Evolutionary conservation across 2,329 filamentous ascomycete species (phyloP), one percentile per base, ranked within the genome.

Genomic region (Cytospora leucostoma): DNA sequence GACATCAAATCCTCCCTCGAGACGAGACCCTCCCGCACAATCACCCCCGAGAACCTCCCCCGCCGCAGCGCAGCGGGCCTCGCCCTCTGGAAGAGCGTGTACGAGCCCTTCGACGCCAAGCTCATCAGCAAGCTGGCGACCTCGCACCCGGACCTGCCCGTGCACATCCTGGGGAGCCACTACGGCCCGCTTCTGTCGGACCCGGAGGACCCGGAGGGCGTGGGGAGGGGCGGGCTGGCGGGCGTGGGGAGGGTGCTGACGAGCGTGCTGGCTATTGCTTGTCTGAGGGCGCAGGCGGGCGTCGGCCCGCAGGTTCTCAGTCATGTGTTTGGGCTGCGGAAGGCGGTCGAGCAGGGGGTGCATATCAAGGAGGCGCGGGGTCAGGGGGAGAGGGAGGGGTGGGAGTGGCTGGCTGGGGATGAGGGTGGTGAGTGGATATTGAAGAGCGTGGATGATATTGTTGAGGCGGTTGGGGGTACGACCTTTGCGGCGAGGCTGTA

Each of bases 241-340:
- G 83, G 80, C 19, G 84, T 91, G 0, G 92, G 92, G 0, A 77
- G 92, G 0, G 83, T 91, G 0, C 76, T 92, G 66, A 95, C 91
- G 0, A 89, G 85, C 60, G 75, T 95, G 13, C 81, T 93, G 5
- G 92, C 89, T 0, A 82, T 96, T 35, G 82, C 90, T 6, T 93
- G 90, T 70, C 74, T 96, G 73, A 78, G 92, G 4, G 84, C 91
- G 52, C 92, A 95, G 80, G 90, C 89, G 11, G 92, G 92, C 0
- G 92, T 95, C 0, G 92, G 87, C 0, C 92, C 91, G 1, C 92
- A 95, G 79, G 90, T 96, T 13, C 77, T 90, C 19, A 92, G 88
- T 68, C 92, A 96, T 75, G 82, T 95, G 0, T 94, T 93, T 77
- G 92, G 92, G 0, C 72, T 96, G 75, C 77, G 89, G 64, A 95